phyloP scores from a whole-genome alignment of 116 monocot genomes.

The Papilionanthe hybrid region DNA sequence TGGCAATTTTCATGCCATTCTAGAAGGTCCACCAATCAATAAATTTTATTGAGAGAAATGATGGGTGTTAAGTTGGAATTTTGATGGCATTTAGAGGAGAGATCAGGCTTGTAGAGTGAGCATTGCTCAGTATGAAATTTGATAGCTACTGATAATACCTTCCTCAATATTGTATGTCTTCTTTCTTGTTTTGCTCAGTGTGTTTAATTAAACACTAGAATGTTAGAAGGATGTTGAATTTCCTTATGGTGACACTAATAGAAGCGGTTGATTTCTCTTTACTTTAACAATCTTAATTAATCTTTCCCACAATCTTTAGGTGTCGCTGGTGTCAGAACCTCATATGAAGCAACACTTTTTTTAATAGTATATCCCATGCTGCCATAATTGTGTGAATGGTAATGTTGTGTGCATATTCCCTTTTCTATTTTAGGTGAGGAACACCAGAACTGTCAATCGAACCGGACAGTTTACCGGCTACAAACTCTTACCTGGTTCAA shows the following conservation, averaged over 20 bases:
- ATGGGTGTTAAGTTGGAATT: background rate
- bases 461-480: slow-evolving; percentile 94
- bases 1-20: background rate
- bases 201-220: background rate
- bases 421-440: slow-evolving; percentile 66
- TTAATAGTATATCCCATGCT: background rate
- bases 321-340: background rate
- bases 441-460: slow-evolving; percentile 94
- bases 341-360: background rate
- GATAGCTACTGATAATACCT: background rate
- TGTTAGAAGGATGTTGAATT: background rate
- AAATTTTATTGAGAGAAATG: background rate
- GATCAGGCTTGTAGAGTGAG: background rate
- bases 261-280: background rate
- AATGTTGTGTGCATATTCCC: background rate
- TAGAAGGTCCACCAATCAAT: background rate
- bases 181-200: background rate
- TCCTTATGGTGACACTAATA: background rate
- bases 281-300: background rate
- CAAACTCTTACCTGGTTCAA: slow-evolving; percentile 82
- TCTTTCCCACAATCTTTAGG: background rate
- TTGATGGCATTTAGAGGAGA: background rate
- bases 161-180: background rate
- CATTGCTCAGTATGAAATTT: background rate
- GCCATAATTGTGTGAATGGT: background rate